phyloP scores from a whole-genome alignment of 1,139 yeast genomes.

The Magnusiomyces ingens region DNA sequence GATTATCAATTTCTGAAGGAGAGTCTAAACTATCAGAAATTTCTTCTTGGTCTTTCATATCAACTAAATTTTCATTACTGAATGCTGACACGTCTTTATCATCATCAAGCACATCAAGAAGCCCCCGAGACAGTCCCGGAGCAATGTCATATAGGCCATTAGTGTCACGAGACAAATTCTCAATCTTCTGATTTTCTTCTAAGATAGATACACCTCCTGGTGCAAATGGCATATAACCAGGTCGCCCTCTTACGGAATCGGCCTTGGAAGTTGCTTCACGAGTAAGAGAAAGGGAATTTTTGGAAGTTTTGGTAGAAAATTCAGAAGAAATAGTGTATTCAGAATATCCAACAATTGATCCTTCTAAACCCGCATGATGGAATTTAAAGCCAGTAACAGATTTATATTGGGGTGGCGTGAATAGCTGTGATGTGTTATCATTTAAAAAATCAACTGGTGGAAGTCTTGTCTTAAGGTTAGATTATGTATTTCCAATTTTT shows the following conservation, averaged over 20 bases:
- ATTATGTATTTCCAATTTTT: slow-evolving; percentile 14
- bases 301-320: slow-evolving; percentile 48
- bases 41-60: not conserved
- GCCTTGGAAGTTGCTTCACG: slow-evolving; percentile 60
- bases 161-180: slow-evolving; percentile 52
- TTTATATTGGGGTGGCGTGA: slow-evolving; percentile 33
- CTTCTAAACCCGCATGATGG: slow-evolving; percentile 63
- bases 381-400: slow-evolving; percentile 38
- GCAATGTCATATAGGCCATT: slow-evolving; percentile 77
- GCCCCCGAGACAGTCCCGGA: slow-evolving; percentile 74
- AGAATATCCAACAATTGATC: slow-evolving; percentile 53
- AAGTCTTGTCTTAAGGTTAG: slow-evolving; percentile 21
- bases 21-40: not conserved
- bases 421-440: slow-evolving; percentile 31
- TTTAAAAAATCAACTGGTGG: slow-evolving; percentile 34
- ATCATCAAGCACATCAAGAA: slow-evolving; percentile 34
- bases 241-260: slow-evolving; percentile 60
- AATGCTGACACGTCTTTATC: slow-evolving; percentile 16
- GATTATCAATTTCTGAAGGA: not conserved
- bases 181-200: slow-evolving; percentile 33
- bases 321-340: slow-evolving; percentile 52
- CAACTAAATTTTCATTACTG: not conserved
- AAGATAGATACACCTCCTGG: slow-evolving; percentile 70
- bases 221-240: slow-evolving; percentile 78
- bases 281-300: slow-evolving; percentile 65